phyloP scores from a whole-genome alignment of 2,329 filamentous ascomycete species.

The Cladophialophora exuberans region DNA sequence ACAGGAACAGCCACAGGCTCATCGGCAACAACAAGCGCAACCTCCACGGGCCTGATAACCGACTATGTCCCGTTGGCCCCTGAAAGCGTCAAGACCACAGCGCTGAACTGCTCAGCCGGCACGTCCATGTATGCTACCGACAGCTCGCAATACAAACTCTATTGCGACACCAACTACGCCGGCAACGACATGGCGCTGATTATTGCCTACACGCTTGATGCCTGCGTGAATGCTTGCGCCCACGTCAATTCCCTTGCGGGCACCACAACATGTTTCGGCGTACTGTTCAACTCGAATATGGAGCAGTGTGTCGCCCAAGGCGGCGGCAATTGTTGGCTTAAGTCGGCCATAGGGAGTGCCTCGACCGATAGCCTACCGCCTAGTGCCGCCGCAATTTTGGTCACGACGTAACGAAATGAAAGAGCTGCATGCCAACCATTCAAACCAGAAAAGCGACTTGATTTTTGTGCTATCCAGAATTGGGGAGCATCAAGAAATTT shows the following conservation, averaged over 20 bases:
- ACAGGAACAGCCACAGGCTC: not conserved
- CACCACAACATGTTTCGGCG: not conserved
- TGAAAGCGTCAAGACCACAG: not conserved
- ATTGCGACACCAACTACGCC: not conserved
- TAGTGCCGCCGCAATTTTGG: not conserved
- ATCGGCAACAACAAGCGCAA: not conserved
- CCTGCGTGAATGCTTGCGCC: not conserved
- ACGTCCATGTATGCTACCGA: not conserved
- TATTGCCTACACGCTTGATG: conserved; percentile 1
- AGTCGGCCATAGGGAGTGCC: not conserved
- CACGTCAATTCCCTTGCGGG: not conserved
- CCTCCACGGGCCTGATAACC: not conserved
- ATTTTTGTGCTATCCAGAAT: too few relatives aligned
- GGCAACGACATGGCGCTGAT: not conserved
- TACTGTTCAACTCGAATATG: not conserved
- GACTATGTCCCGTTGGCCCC: not conserved
- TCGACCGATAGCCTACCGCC: not conserved
- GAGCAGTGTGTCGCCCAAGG: not conserved
- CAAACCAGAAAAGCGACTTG: too few relatives aligned
- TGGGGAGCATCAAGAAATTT: too few relatives aligned
- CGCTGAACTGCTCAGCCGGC: not conserved
- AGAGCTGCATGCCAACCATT: too few relatives aligned
- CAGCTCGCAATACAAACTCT: not conserved
- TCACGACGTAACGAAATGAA: not conserved
- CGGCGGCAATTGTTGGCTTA: not conserved